Percentiles rank a stretch among this genome's conserved stretches.
Conservation (phyloP, 169 alveolate genomes). For the Eimeria praecox region DNA sequence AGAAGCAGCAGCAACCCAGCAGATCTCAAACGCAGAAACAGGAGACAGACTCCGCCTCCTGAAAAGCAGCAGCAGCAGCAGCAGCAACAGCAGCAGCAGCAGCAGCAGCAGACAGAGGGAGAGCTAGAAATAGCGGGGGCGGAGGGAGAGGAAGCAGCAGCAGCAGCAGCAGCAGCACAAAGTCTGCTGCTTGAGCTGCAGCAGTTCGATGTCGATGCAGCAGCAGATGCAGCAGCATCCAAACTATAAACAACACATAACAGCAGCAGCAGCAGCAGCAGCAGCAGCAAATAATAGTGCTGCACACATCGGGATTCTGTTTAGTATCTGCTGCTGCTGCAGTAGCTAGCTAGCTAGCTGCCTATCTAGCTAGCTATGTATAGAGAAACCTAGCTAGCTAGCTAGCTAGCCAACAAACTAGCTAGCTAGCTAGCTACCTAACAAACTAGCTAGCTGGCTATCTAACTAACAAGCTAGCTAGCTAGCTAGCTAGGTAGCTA, state of each 20-base stretch:
- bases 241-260: not conserved
- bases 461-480: too few species aligned
- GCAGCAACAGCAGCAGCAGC: slow-evolving; percentile 35
- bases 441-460: too few species aligned
- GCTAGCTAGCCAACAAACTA: too few species aligned
- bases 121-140: not conserved
- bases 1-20: slow-evolving; percentile 40
- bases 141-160: slow-evolving; percentile 14
- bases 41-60: not conserved
- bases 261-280: slow-evolving; percentile 33
- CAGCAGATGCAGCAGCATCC: slow-evolving; percentile 11
- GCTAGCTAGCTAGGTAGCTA: too few species aligned
- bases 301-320: not conserved
- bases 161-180: slow-evolving; percentile 15
- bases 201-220: not conserved
- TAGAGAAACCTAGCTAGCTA: too few species aligned
- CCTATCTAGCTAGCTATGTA: too few species aligned
- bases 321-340: not conserved
- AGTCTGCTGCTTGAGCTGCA: not conserved
- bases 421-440: too few species aligned
- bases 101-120: not conserved
- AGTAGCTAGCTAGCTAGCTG: not conserved
- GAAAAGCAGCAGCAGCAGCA: not conserved
- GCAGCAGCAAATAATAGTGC: not conserved
- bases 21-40: not conserved